Evolutionary conservation across 164 flowering plant species (phyloP).

Genomic region (Amborella trichopoda): DNA sequence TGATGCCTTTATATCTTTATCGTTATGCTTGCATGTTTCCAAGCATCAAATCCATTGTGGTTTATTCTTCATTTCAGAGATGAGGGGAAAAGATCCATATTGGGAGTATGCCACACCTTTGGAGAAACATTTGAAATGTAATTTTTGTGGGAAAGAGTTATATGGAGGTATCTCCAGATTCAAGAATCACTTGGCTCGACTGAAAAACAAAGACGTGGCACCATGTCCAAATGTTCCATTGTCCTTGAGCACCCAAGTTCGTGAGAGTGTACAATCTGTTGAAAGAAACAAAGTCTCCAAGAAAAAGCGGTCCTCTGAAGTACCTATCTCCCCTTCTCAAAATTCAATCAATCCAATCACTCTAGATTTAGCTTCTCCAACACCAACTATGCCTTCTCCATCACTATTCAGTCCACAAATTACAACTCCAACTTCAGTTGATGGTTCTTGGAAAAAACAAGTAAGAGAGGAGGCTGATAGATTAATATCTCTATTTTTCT

Average conservation of each 20-base stretch:
- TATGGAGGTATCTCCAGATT: conserved; percentile 1
- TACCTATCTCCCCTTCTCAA: background rate
- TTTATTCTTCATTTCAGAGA: too few relatives aligned
- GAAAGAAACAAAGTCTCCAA: background rate
- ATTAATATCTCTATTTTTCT: background rate
- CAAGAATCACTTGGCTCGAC: background rate
- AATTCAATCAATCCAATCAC: background rate
- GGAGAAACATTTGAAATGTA: background rate
- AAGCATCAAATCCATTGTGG: too few relatives aligned
- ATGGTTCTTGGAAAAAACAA: background rate
- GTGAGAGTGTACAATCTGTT: background rate
- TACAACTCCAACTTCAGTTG: background rate
- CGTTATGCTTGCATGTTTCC: too few relatives aligned
- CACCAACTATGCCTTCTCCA: background rate
- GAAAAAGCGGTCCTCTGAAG: background rate
- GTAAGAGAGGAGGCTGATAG: background rate
- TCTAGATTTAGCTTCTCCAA: background rate
- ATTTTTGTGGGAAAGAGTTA: background rate
- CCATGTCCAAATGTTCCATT: conserved; percentile 1
- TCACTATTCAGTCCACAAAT: background rate
- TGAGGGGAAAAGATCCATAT: background rate
- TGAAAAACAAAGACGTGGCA: background rate
- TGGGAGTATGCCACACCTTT: conserved; percentile 1
- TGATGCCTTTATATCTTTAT: too few relatives aligned
- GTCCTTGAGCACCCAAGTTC: background rate